Evolutionary conservation across 345 rosid genomes (phyloP).

Genomic region (Mangifera indica): DNA sequence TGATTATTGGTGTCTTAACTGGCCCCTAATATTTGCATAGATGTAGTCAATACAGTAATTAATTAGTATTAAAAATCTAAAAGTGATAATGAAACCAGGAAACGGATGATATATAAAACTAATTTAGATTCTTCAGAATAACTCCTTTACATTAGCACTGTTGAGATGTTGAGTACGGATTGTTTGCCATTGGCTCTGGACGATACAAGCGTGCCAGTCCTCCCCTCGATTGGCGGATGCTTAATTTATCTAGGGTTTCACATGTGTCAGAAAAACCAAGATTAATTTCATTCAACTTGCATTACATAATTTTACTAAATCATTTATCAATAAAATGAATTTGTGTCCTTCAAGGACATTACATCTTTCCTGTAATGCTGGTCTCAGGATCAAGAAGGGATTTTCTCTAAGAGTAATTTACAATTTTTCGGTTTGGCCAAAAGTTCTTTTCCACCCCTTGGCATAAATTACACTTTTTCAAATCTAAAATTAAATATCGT

Average conservation of each 20-base stretch:
- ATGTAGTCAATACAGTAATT: background rate
- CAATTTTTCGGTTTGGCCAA: too few species aligned
- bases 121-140: constrained; percentile 9
- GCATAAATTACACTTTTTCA: too few species aligned
- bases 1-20: constrained; percentile 18
- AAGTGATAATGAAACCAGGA: background rate
- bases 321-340: background rate
- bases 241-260: constrained; percentile 19
- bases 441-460: too few species aligned
- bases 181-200: constrained; percentile 14
- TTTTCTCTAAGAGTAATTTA: too few species aligned
- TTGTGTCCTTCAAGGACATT: background rate
- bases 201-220: constrained; percentile 26
- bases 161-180: background rate
- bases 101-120: background rate
- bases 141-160: background rate
- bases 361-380: background rate
- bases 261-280: constrained; percentile 19
- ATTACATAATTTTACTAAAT: background rate
- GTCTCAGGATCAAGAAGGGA: background rate
- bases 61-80: constrained; percentile 4
- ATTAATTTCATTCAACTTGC: constrained; percentile 5
- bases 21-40: background rate
- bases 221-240: constrained; percentile 26
- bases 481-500: too few species aligned